phyloP scores from a whole-genome alignment of 805 yeast genomes.

The Priceomyces fermenticarens region DNA sequence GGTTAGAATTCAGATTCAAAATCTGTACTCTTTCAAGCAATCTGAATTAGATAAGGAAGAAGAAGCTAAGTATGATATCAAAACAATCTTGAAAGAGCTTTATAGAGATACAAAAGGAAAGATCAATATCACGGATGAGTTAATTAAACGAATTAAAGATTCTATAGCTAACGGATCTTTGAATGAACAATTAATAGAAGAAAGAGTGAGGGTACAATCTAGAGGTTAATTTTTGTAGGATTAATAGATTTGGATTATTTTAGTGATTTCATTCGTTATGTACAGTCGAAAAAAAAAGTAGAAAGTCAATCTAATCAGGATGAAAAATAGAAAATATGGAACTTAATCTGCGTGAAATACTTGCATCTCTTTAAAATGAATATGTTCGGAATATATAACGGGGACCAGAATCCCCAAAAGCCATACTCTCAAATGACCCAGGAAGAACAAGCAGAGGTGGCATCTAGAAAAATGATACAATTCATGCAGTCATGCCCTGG shows the following conservation, averaged over 20 bases:
- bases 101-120: slow-evolving; percentile 11
- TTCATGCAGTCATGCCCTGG: slow-evolving; percentile 95
- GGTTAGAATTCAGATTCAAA: slow-evolving; percentile 6
- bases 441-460: slow-evolving; percentile 90
- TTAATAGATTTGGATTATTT: background rate
- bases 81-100: slow-evolving; percentile 5
- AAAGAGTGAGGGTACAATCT: slow-evolving; percentile 6
- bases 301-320: background rate
- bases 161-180: slow-evolving; percentile 8
- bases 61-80: slow-evolving; percentile 4
- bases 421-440: slow-evolving; percentile 71
- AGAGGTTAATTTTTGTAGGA: slow-evolving; percentile 5
- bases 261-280: background rate
- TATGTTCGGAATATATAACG: slow-evolving; percentile 41
- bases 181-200: slow-evolving; percentile 11
- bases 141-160: slow-evolving; percentile 7
- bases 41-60: background rate
- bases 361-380: slow-evolving; percentile 2
- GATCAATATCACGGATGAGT: slow-evolving; percentile 6
- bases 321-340: too few species aligned
- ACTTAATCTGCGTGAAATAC: too few species aligned
- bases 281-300: background rate
- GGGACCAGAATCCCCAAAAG: slow-evolving; percentile 38
- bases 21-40: slow-evolving; percentile 2
- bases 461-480: slow-evolving; percentile 78